Evolutionary conservation across 257 asterid species (phyloP).

Genomic region (Przewalskia tangutica): DNA sequence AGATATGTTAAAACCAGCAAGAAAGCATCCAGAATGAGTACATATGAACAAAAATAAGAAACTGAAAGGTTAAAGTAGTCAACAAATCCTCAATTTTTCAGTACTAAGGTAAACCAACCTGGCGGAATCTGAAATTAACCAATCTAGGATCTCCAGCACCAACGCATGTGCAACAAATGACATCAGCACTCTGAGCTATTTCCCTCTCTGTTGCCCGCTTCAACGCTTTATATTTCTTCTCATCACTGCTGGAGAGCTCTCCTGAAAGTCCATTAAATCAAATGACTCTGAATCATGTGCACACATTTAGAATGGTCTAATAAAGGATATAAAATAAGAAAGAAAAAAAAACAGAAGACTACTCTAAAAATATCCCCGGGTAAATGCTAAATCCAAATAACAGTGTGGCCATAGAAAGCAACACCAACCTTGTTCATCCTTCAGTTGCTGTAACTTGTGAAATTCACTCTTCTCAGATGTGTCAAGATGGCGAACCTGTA

Average conservation of each 20-base stretch:
- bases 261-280: slow-evolving; percentile 37
- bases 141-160: slow-evolving; percentile 99
- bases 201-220: slow-evolving; percentile 99
- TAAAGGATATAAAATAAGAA: not conserved
- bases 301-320: not conserved
- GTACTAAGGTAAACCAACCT: slow-evolving; percentile 31
- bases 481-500: slow-evolving; percentile 96
- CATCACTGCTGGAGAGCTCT: slow-evolving; percentile 95
- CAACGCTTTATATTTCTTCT: slow-evolving; percentile 85
- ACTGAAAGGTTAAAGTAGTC: not conserved
- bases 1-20: not conserved
- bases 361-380: not conserved
- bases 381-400: not conserved
- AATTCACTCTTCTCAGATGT: slow-evolving; percentile 99
- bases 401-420: not conserved
- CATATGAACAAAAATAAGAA: not conserved
- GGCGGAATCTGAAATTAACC: slow-evolving; percentile 94
- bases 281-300: not conserved
- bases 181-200: slow-evolving; percentile 99
- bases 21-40: not conserved
- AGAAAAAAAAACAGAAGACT: not conserved
- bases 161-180: slow-evolving; percentile 97
- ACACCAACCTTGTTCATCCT: slow-evolving; percentile 89
- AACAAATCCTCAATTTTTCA: not conserved
- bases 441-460: slow-evolving; percentile 90